Evolutionary conservation across 164 flowering plant species (phyloP).

Genomic region (Malania oleifera): DNA sequence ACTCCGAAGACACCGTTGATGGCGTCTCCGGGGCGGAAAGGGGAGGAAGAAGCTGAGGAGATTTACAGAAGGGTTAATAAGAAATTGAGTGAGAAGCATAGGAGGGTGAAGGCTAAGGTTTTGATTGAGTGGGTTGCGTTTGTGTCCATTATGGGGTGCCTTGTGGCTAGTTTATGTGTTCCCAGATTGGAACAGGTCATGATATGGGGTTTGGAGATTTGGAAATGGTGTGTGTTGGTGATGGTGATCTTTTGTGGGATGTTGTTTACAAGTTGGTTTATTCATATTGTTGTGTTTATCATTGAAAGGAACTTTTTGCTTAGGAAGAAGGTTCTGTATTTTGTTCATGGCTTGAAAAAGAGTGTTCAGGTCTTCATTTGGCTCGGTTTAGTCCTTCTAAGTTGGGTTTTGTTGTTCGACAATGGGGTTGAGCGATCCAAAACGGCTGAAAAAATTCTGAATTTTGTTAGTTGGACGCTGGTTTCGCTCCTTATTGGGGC

Average conservation of each 20-base stretch:
- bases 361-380: slow-evolving; percentile 52
- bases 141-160: slow-evolving; percentile 27
- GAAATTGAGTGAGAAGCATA: slow-evolving; percentile 24
- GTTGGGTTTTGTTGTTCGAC: slow-evolving; percentile 50
- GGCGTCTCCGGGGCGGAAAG: slow-evolving; percentile 25
- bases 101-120: slow-evolving; percentile 28
- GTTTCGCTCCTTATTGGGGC: slow-evolving; percentile 45
- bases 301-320: slow-evolving; percentile 57
- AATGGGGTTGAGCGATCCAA: slow-evolving; percentile 28
- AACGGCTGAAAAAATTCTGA: slow-evolving; percentile 23
- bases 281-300: slow-evolving; percentile 47
- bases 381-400: slow-evolving; percentile 40
- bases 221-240: slow-evolving; percentile 59
- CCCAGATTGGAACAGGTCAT: slow-evolving; percentile 9
- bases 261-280: slow-evolving; percentile 47
- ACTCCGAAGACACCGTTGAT: slow-evolving; percentile 27
- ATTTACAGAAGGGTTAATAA: slow-evolving; percentile 34
- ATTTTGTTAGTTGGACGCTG: slow-evolving; percentile 42
- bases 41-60: slow-evolving; percentile 40
- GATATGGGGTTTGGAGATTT: slow-evolving; percentile 42
- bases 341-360: slow-evolving; percentile 60
- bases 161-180: slow-evolving; percentile 39
- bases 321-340: slow-evolving; percentile 57
- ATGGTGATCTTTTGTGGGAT: slow-evolving; percentile 54
- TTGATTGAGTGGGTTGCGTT: slow-evolving; percentile 38